These are phyloP conservation scores for Thermomucor indicae-seudaticae DNA, from an alignment of 371 early-diverging fungal species.

Conservation along the genomic window DNA sequence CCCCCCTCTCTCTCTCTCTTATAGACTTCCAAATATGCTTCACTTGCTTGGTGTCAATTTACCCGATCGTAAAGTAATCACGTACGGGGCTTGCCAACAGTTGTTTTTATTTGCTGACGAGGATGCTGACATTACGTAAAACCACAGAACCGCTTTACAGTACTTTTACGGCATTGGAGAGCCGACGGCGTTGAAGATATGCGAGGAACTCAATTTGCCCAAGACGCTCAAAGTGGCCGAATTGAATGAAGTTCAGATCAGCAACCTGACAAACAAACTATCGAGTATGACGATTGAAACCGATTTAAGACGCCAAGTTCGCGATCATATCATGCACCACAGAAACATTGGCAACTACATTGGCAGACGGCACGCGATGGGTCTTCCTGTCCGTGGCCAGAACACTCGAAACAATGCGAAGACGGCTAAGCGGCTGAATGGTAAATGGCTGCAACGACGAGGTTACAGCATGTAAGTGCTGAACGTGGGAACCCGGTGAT, in stretches of 20 bases:
- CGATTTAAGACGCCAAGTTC: conserved; percentile 78
- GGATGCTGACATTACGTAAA: neutral
- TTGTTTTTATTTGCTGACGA: neutral
- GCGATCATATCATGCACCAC: conserved; percentile 77
- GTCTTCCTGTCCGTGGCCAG: conserved; percentile 90
- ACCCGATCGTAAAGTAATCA: conserved; percentile 86
- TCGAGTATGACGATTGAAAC: conserved; percentile 89
- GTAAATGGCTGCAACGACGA: conserved; percentile 52
- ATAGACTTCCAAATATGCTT: conserved; percentile 71
- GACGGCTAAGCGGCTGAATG: conserved; percentile 87
- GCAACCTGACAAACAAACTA: conserved; percentile 78
- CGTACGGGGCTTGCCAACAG: conserved; percentile 21
- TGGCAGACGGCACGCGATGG: conserved; percentile 84
- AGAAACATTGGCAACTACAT: conserved; percentile 79
- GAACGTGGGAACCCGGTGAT: neutral
- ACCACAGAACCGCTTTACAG: conserved; percentile 55
- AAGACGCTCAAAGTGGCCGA: conserved; percentile 73
- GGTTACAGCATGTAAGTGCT: conserved; percentile 34
- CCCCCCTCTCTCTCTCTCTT: too few relatives aligned
- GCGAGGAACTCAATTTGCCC: conserved; percentile 79
- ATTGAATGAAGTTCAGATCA: conserved; percentile 85
- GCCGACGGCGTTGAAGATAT: conserved; percentile 68
- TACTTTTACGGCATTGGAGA: conserved; percentile 93
- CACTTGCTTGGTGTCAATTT: conserved; percentile 92
- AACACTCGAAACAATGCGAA: conserved; percentile 83